phyloP scores from a whole-genome alignment of 192 early-diverging fungal species.

The Entophlyctis luteolus region DNA sequence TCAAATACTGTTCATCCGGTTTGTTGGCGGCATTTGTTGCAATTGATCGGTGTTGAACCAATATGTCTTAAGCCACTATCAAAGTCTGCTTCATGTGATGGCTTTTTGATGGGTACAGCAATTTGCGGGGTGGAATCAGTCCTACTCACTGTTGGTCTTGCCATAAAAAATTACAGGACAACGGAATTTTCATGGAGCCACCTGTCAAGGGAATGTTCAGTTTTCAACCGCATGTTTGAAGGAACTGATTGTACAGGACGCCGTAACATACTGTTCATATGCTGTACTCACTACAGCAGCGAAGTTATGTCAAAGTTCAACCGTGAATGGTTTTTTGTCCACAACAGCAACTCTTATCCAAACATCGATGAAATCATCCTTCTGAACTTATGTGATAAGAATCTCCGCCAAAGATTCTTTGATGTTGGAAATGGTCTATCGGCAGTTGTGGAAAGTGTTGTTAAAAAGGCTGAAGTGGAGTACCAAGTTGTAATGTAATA shows the following conservation, averaged over 20 bases:
- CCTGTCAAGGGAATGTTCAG: not conserved
- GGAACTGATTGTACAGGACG: not conserved
- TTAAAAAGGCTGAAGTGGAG: not conserved
- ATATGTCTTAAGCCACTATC: not conserved
- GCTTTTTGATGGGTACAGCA: not conserved
- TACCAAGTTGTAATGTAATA: too few relatives aligned
- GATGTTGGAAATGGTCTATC: not conserved
- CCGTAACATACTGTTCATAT: not conserved
- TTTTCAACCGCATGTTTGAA: constrained; percentile 11
- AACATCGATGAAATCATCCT: constrained; percentile 9
- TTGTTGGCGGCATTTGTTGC: not conserved
- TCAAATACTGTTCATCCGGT: not conserved
- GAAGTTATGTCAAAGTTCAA: not conserved
- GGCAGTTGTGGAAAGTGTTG: not conserved
- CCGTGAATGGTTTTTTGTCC: not conserved
- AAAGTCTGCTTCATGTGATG: constrained; percentile 9
- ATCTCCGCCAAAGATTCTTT: not conserved
- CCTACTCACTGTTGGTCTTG: not conserved
- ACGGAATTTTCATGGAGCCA: not conserved
- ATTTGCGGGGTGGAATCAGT: not conserved
- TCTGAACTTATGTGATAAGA: not conserved
- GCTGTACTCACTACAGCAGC: not conserved
- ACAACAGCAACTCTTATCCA: not conserved
- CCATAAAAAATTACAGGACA: not conserved
- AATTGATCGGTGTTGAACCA: not conserved